phyloP scores from a whole-genome alignment of 1,139 yeast species.

The Neolecta irregularis region DNA sequence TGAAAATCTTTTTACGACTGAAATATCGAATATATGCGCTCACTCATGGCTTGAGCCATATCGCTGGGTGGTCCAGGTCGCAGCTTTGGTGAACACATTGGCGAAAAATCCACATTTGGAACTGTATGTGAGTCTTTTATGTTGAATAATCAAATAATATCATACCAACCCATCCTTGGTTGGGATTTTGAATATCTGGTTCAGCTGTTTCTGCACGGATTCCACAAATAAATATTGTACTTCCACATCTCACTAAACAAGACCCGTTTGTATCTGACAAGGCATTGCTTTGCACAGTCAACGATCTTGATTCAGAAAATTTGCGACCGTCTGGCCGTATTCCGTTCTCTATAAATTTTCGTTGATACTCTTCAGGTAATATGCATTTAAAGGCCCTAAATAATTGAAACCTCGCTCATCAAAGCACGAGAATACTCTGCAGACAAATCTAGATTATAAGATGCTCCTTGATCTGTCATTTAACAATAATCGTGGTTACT shows the following conservation, averaged over 20 bases:
- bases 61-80: slow-evolving; percentile 13
- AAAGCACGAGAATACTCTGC: no score
- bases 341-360: no score
- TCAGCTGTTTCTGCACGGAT: slow-evolving; percentile 14
- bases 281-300: slow-evolving; percentile 8
- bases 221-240: slow-evolving; percentile 12
- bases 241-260: slow-evolving; percentile 12
- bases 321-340: slow-evolving; percentile 13
- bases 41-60: slow-evolving; percentile 12
- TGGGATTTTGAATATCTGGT: slow-evolving; percentile 10
- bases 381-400: no score
- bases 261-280: slow-evolving; percentile 12
- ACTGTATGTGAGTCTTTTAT: slow-evolving; percentile 5
- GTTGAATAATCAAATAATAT: not conserved
- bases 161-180: slow-evolving; percentile 9
- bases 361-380: no score
- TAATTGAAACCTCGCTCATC: no score
- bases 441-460: no score
- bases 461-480: no score
- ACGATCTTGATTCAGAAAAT: slow-evolving; percentile 10
- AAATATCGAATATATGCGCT: slow-evolving; percentile 7
- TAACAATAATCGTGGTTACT: no score
- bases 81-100: slow-evolving; percentile 9
- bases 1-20: not conserved
- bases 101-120: slow-evolving; percentile 13